A percentile compares a stretch with the other conserved stretches of the same genome.
Evolutionary conservation across 495 filamentous ascomycete genomes (phyloP).

Genomic region (Penicillium antarcticum): DNA sequence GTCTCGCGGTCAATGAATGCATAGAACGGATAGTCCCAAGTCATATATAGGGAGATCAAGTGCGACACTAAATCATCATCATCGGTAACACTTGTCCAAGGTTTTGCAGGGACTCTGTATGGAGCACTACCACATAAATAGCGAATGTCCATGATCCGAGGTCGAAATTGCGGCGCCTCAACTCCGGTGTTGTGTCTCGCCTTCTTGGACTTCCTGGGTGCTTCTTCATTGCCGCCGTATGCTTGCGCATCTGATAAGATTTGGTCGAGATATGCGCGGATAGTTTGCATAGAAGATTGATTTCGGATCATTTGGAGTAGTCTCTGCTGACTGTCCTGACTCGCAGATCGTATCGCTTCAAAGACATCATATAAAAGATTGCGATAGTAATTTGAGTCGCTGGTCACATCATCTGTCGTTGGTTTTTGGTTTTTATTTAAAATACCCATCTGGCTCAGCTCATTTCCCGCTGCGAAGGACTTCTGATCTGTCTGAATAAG

Average conservation of each 20-base stretch:
- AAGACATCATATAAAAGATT: neutral
- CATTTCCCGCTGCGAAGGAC: too few species aligned
- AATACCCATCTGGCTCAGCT: too few species aligned
- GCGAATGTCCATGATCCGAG: constrained; percentile 19
- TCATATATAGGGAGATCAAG: constrained; percentile 37
- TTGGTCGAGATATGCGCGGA: neutral
- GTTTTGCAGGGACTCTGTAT: constrained; percentile 27
- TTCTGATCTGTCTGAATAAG: too few species aligned
- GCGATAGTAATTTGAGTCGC: neutral
- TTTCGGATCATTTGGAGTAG: neutral
- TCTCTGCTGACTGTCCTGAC: neutral
- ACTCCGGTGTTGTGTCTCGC: neutral
- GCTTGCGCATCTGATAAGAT: neutral
- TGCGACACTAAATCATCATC: constrained; percentile 39
- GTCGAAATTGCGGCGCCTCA: constrained; percentile 8
- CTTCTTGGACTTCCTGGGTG: neutral
- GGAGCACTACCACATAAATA: constrained; percentile 16
- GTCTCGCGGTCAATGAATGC: constrained; percentile 33
- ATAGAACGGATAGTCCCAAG: constrained; percentile 43
- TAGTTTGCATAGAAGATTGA: neutral
- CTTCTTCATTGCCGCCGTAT: neutral
- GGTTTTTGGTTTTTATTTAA: neutral
- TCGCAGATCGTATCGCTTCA: neutral
- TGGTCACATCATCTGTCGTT: neutral
- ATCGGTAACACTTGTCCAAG: constrained; percentile 40